These are phyloP conservation scores for Esteya vermicola DNA, from an alignment of 2,329 filamentous ascomycete genomes.

Conservation along the genomic window DNA sequence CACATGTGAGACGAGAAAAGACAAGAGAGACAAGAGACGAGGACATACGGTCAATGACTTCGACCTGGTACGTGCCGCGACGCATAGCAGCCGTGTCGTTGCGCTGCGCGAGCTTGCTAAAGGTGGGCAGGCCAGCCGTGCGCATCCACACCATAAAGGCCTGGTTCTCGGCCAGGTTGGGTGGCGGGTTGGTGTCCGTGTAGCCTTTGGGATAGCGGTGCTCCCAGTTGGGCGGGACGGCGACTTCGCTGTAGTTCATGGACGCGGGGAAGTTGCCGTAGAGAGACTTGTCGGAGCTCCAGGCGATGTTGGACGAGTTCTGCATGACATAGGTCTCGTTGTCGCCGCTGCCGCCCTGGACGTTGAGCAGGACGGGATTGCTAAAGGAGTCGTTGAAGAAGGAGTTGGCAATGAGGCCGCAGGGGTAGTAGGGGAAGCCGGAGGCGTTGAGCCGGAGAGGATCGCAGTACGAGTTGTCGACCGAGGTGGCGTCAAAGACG, in stretches of 20 bases:
- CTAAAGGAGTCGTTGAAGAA: conserved; percentile 88
- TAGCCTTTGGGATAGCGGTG: conserved; percentile 58
- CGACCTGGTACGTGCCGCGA: conserved; percentile 59
- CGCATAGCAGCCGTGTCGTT: conserved; percentile 60
- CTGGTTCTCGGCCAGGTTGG: conserved; percentile 61
- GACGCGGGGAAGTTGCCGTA: conserved; percentile 48
- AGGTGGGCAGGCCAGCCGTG: conserved; percentile 81
- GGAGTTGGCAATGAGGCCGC: conserved; percentile 91
- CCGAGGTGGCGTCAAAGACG: conserved; percentile 41
- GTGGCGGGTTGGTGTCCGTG: conserved; percentile 47
- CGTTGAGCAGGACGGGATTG: conserved; percentile 47
- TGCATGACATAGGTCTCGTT: conserved; percentile 59
- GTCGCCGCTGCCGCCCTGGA: conserved; percentile 20
- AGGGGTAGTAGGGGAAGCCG: conserved; percentile 77
- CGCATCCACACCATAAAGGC: conserved; percentile 98
- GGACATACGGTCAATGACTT: conserved; percentile 69
- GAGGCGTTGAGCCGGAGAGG: conserved; percentile 44
- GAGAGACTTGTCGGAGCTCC: conserved; percentile 67
- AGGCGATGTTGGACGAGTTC: conserved; percentile 63
- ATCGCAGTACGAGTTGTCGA: conserved; percentile 58
- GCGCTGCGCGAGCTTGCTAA: conserved; percentile 81
- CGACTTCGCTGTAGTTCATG: conserved; percentile 51
- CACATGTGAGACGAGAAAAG: background rate
- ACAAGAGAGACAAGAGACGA: too few species aligned
- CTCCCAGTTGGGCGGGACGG: conserved; percentile 79